Evolutionary conservation across 805 yeast species (phyloP).

Genomic region (Suhomyces canberraensis): DNA sequence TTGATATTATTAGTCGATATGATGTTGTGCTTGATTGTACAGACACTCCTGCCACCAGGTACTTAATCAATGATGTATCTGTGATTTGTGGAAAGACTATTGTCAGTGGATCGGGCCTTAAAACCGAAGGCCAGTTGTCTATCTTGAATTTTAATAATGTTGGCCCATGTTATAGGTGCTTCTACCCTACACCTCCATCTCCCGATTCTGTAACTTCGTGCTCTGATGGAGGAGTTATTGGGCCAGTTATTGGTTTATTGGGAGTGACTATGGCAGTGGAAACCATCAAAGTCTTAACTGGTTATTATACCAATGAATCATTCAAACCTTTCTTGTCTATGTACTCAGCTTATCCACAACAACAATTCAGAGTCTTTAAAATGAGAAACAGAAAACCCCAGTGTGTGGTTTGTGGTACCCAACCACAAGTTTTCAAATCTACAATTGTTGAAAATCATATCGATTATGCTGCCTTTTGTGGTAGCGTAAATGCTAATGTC

Average conservation of each 20-base stretch:
- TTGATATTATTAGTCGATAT: constrained; percentile 57
- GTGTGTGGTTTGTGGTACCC: constrained; percentile 65
- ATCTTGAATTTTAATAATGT: constrained; percentile 59
- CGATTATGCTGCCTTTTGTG: constrained; percentile 77
- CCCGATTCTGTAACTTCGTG: constrained; percentile 81
- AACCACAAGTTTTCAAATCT: constrained; percentile 47
- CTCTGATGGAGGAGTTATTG: constrained; percentile 90
- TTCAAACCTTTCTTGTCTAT: constrained; percentile 69
- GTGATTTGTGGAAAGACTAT: constrained; percentile 67
- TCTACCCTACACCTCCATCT: constrained; percentile 87
- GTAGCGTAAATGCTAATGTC: constrained; percentile 47
- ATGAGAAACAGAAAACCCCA: constrained; percentile 64
- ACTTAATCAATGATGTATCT: constrained; percentile 80
- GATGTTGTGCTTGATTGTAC: constrained; percentile 90
- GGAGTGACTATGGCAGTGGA: constrained; percentile 90
- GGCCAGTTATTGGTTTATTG: constrained; percentile 92
- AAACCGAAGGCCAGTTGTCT: constrained; percentile 86
- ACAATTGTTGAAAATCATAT: constrained; percentile 45
- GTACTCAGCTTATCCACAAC: constrained; percentile 66
- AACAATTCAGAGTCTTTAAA: constrained; percentile 66
- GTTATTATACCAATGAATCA: constrained; percentile 44
- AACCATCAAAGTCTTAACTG: constrained; percentile 69
- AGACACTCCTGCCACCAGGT: constrained; percentile 85
- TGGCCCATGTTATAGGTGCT: constrained; percentile 95
- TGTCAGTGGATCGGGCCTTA: constrained; percentile 88